phyloP scores from a whole-genome alignment of 257 asterid genomes.

The Asclepias syriaca region DNA sequence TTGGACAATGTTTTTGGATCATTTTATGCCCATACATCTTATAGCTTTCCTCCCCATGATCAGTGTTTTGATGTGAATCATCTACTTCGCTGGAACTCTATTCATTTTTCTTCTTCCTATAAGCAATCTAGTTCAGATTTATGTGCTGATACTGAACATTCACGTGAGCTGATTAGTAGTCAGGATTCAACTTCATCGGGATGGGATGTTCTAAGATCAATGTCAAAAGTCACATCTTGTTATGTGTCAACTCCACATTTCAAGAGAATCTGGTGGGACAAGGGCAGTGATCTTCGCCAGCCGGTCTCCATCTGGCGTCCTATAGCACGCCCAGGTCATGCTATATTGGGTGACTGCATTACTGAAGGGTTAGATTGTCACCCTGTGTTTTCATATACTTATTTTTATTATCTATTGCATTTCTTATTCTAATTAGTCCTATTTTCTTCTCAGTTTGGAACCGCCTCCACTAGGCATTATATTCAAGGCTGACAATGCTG shows the following conservation, averaged over 20 bases:
- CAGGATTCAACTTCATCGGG: constrained; percentile 64
- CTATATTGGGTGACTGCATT: constrained; percentile 87
- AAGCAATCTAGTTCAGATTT: constrained; percentile 46
- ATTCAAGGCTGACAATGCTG: constrained; percentile 72
- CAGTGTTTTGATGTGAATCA: constrained; percentile 79
- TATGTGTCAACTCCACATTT: constrained; percentile 84
- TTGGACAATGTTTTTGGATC: constrained; percentile 84
- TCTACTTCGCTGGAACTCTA: constrained; percentile 68
- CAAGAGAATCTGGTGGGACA: constrained; percentile 98
- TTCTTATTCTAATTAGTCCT: constrained; percentile 10
- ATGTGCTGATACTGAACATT: constrained; percentile 31
- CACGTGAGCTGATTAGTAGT: constrained; percentile 40
- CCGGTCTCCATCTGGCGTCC: constrained; percentile 99
- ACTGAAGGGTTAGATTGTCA: constrained; percentile 68
- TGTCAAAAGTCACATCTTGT: constrained; percentile 60
- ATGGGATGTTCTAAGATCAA: constrained; percentile 87
- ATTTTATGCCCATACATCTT: constrained; percentile 75
- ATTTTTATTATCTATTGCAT: background rate
- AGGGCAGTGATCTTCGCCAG: constrained; percentile 85
- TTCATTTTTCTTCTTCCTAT: constrained; percentile 54
- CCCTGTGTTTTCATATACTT: constrained; percentile 9
- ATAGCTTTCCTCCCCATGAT: constrained; percentile 48
- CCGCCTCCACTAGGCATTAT: constrained; percentile 95
- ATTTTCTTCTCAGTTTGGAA: constrained; percentile 61
- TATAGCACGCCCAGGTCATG: constrained; percentile 72